These are phyloP conservation scores for Mycena amicta DNA, from an alignment of 768 basidiomycete genomes.

Conservation along the genomic window DNA sequence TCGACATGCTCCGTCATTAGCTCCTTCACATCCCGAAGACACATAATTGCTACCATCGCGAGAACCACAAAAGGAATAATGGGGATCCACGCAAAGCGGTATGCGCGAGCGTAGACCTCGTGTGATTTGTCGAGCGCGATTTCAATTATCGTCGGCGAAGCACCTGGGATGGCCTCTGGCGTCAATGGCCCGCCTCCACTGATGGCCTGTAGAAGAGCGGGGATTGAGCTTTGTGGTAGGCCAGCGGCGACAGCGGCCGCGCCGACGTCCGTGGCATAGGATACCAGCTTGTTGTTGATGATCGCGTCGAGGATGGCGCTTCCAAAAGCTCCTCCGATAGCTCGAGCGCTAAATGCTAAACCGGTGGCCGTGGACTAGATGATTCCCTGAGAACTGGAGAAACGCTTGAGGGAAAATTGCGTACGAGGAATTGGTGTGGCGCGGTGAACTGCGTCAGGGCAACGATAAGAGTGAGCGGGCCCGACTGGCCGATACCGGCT, in stretches of 20 bases:
- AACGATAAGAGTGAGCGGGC: slow-evolving; percentile 23
- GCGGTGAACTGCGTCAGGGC: slow-evolving; percentile 23
- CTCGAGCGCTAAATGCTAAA: slow-evolving; percentile 22
- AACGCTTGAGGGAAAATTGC: background rate
- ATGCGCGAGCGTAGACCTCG: slow-evolving; percentile 18
- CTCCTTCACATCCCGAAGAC: slow-evolving; percentile 20
- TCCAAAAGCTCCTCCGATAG: slow-evolving; percentile 25
- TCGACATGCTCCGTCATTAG: background rate
- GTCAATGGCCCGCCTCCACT: slow-evolving; percentile 1
- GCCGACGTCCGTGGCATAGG: slow-evolving; percentile 19
- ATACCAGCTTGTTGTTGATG: slow-evolving; percentile 24
- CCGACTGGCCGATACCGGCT: slow-evolving; percentile 24
- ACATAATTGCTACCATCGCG: slow-evolving; percentile 20
- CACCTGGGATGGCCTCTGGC: slow-evolving; percentile 6
- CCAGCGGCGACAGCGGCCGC: slow-evolving; percentile 20
- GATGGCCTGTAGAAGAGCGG: slow-evolving; percentile 14
- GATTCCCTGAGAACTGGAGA: background rate
- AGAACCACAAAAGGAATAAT: slow-evolving; percentile 21
- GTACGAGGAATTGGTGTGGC: slow-evolving; percentile 20
- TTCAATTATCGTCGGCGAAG: slow-evolving; percentile 7
- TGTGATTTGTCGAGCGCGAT: slow-evolving; percentile 15
- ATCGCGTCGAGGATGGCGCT: slow-evolving; percentile 24
- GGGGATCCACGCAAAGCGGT: slow-evolving; percentile 22
- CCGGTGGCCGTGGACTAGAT: slow-evolving; percentile 24
- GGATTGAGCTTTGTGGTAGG: slow-evolving; percentile 11